A percentile compares a stretch with the other conserved stretches of the same genome.
Conservation (phyloP, 495 filamentous ascomycete genomes). For the Trichocladium uniseriatum region DNA sequence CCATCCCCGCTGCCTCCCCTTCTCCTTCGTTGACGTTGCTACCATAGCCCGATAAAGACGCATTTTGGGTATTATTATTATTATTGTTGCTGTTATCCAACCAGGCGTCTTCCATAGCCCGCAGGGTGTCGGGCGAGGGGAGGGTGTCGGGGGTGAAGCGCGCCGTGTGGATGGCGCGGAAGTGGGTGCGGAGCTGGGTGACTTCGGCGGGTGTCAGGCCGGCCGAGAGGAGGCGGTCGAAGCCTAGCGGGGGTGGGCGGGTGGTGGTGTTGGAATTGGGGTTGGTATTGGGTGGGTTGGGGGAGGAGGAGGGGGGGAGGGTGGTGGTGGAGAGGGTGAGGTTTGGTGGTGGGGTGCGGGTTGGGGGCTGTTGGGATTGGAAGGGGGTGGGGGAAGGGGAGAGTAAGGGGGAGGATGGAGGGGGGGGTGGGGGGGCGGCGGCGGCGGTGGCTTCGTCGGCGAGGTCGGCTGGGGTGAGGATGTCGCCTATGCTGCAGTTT, state of each 20-base stretch:
- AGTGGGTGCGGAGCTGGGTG: constrained; percentile 71
- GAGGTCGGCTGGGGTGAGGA: constrained; percentile 59
- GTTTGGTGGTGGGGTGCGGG: constrained; percentile 3
- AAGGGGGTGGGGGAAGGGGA: constrained; percentile 17
- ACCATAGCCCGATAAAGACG: too few species aligned
- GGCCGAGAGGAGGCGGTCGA: constrained; percentile 71
- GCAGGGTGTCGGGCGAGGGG: constrained; percentile 50
- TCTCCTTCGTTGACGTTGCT: too few species aligned
- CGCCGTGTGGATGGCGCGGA: constrained; percentile 65
- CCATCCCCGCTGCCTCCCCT: constrained; percentile 24
- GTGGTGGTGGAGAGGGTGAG: background rate
- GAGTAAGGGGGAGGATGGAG: too few species aligned
- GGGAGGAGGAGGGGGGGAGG: background rate
- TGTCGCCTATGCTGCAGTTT: constrained; percentile 79
- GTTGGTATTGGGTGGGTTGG: background rate
- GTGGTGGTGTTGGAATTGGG: background rate
- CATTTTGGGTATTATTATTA: too few species aligned
- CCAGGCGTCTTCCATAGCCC: constrained; percentile 80
- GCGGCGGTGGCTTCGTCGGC: constrained; percentile 52
- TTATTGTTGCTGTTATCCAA: too few species aligned
- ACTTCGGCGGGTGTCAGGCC: constrained; percentile 79
- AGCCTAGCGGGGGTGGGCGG: constrained; percentile 74
- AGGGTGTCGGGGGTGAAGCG: constrained; percentile 78
- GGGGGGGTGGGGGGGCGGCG: constrained; percentile 28
- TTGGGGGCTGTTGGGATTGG: background rate